phyloP scores from a whole-genome alignment of 352 stramenopile species.

The Globisporangium ultimum region DNA sequence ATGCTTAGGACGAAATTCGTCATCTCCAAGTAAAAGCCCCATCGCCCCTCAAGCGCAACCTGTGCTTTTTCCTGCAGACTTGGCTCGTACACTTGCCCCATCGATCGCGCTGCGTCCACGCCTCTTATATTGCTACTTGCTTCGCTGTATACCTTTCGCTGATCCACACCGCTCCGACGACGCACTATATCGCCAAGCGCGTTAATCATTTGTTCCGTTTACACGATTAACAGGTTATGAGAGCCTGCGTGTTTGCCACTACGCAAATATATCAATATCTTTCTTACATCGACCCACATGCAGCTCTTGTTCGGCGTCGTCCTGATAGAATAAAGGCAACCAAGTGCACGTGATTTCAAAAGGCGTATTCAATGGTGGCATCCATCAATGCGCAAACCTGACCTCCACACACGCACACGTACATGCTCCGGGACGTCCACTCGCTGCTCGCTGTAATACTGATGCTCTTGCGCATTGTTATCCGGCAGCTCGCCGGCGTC shows the following conservation, averaged over 20 bases:
- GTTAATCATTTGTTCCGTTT: not conserved
- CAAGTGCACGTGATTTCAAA: not conserved
- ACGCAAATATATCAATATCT: not conserved
- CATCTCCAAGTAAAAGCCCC: conserved; percentile 48
- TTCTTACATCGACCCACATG: conserved; percentile 3
- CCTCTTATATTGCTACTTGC: conserved; percentile 16
- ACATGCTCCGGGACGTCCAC: not conserved
- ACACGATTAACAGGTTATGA: not conserved
- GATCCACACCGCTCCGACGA: conserved; percentile 20
- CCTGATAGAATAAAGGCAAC: not conserved
- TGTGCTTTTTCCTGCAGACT: conserved; percentile 40
- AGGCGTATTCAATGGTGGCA: no score
- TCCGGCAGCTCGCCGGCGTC: not conserved
- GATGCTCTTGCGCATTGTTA: no score
- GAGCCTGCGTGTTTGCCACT: not conserved
- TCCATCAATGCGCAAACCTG: no score
- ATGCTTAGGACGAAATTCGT: conserved; percentile 59
- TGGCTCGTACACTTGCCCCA: conserved; percentile 42
- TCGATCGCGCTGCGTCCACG: conserved; percentile 19
- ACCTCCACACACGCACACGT: not conserved
- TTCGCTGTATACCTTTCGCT: conserved; percentile 19
- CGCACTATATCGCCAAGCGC: not conserved
- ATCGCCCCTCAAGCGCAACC: conserved; percentile 25
- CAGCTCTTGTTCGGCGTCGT: conserved; percentile 6
- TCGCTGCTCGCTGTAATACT: not conserved